A percentile compares a stretch with the other conserved stretches of the same genome.
These are phyloP conservation scores for Petunia secreta DNA, from an alignment of 257 asterid species.

Conservation along the genomic window DNA sequence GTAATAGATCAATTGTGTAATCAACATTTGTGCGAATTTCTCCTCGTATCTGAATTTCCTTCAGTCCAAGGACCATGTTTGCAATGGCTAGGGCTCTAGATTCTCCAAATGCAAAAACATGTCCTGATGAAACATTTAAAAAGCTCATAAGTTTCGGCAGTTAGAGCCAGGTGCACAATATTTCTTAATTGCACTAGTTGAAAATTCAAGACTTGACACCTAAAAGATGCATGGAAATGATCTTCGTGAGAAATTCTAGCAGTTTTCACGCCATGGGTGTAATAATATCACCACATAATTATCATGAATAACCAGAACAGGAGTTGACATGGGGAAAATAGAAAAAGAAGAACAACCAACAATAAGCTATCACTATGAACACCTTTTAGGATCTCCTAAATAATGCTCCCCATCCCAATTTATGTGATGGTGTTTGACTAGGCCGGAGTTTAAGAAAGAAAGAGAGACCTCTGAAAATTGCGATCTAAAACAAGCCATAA, in stretches of 20 bases:
- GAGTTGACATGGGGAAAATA: background rate
- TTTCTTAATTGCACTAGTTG: no score
- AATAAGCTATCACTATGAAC: background rate
- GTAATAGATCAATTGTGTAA: conserved; percentile 95
- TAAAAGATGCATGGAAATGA: no score
- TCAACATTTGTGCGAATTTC: conserved; percentile 98
- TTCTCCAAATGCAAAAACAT: conserved; percentile 97
- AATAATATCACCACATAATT: background rate
- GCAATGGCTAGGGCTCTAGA: conserved; percentile 98
- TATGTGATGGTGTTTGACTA: background rate
- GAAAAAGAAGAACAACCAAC: background rate
- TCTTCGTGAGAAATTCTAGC: no score
- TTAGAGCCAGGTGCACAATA: no score
- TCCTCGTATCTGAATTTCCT: conserved; percentile 98
- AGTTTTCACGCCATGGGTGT: no score
- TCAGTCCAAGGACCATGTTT: conserved; percentile 99
- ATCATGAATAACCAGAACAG: background rate
- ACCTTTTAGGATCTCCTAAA: background rate
- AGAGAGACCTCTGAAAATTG: no score
- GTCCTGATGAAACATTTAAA: conserved; percentile 54
- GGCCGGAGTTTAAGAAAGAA: no score
- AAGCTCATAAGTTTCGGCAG: no score
- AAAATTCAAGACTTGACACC: no score
- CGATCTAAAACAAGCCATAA: no score
- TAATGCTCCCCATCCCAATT: background rate